Conservation (phyloP, 371 early-diverging fungal genomes). For the Parasitella parasitica region DNA sequence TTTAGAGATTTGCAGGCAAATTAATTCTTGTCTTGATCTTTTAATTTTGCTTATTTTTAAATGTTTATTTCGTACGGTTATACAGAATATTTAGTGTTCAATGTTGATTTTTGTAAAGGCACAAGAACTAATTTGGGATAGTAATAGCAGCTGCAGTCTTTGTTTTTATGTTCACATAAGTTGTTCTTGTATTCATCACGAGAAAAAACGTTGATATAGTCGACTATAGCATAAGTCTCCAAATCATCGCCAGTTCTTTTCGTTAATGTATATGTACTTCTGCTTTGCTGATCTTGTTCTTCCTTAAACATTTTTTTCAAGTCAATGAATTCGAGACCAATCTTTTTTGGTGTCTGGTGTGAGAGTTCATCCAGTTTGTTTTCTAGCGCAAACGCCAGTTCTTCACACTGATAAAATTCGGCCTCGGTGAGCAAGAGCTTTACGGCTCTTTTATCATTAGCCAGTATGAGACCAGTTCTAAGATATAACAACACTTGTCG, state of each 20-base stretch:
- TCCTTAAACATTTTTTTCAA: neutral
- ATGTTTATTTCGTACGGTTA: no score
- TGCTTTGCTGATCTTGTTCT: neutral
- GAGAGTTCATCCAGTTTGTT: neutral
- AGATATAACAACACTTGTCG: neutral
- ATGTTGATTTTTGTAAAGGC: neutral
- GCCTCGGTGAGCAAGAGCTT: neutral
- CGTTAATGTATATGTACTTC: neutral
- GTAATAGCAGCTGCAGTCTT: neutral
- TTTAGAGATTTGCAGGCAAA: no score
- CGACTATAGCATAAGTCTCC: neutral
- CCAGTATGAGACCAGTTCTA: neutral
- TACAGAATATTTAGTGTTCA: no score
- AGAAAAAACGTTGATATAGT: neutral
- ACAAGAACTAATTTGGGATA: neutral
- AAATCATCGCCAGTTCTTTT: neutral
- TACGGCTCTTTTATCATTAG: neutral
- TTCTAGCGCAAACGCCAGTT: neutral
- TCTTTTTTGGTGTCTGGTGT: neutral
- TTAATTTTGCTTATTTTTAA: no score
- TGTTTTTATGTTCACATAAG: neutral
- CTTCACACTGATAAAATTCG: neutral
- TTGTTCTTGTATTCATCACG: neutral
- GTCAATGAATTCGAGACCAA: neutral
- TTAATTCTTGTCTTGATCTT: no score